Evolutionary conservation across 2,329 filamentous ascomycete species (phyloP).

Genomic region (Lithohypha guttulata): DNA sequence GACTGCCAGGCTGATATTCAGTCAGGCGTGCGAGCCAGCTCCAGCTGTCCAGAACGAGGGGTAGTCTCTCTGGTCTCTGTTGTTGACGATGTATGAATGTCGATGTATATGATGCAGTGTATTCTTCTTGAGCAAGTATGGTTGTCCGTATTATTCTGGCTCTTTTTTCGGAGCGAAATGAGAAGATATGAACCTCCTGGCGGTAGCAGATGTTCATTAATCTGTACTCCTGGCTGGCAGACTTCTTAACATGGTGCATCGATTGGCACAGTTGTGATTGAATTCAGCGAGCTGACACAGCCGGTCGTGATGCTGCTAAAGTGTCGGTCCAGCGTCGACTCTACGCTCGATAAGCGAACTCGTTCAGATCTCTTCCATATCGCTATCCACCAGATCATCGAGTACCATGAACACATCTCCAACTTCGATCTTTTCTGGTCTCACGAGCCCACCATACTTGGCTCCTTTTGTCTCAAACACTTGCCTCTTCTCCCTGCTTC

Average conservation of each 20-base stretch:
- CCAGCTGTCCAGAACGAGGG: constrained; percentile 1
- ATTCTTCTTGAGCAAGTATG: no score
- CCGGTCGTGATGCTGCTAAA: no score
- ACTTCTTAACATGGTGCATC: no score
- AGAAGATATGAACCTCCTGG: no score
- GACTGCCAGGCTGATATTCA: constrained; percentile 76
- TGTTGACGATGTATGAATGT: background rate
- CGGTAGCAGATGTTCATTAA: no score
- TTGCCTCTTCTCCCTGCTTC: constrained; percentile 25
- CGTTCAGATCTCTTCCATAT: constrained; percentile 46
- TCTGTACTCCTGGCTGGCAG: no score
- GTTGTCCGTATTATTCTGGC: no score
- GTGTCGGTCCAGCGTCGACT: no score
- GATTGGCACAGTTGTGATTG: no score
- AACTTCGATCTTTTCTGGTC: constrained; percentile 51
- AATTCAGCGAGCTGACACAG: no score
- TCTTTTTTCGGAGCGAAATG: no score
- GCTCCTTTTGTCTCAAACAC: constrained; percentile 46
- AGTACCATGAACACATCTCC: constrained; percentile 46
- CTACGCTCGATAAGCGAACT: no score
- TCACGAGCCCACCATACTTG: constrained; percentile 48
- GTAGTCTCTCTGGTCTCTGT: background rate
- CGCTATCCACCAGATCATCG: constrained; percentile 44
- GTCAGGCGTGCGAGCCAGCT: constrained; percentile 59
- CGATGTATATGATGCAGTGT: background rate